These are phyloP conservation scores for Biscutella laevigata DNA, from an alignment of 441 rosid species.

Conservation along the genomic window DNA sequence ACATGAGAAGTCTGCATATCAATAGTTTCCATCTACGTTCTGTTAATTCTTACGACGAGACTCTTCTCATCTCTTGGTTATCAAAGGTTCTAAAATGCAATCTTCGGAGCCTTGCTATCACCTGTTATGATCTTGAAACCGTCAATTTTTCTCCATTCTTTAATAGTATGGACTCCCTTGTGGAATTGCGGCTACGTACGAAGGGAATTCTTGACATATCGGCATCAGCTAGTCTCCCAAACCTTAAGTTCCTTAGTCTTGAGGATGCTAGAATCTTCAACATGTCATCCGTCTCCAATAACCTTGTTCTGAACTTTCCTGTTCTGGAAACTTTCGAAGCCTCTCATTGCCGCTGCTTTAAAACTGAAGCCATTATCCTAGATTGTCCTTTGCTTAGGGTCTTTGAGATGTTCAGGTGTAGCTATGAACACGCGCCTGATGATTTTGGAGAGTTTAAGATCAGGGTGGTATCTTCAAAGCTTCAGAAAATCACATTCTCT, in stretches of 20 bases:
- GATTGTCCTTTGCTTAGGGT: constrained; percentile 7
- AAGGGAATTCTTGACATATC: constrained; percentile 7
- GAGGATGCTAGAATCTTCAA: constrained; percentile 13
- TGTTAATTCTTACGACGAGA: constrained; percentile 7
- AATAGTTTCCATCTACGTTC: constrained; percentile 6
- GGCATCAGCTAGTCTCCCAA: constrained; percentile 5
- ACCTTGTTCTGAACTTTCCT: constrained; percentile 12
- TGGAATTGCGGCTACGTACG: constrained; percentile 10
- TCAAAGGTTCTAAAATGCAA: neutral
- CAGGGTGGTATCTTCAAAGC: constrained; percentile 11
- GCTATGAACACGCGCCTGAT: neutral
- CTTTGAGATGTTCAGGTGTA: constrained; percentile 11
- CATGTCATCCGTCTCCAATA: constrained; percentile 5
- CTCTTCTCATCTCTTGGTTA: constrained; percentile 8
- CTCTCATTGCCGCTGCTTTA: constrained; percentile 2
- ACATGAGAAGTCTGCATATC: neutral
- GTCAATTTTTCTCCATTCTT: constrained; percentile 1
- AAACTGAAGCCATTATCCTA: constrained; percentile 1
- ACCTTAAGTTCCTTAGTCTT: constrained; percentile 8
- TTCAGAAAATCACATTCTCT: constrained; percentile 7
- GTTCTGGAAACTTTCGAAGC: constrained; percentile 15
- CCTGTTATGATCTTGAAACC: neutral
- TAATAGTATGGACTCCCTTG: constrained; percentile 6
- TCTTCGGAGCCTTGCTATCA: constrained; percentile 12
- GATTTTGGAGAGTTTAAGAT: neutral